A percentile compares a stretch with the other conserved stretches of the same genome.
phyloP scores from a whole-genome alignment of 2,329 filamentous ascomycete species.

The Trichoderma sp. region DNA sequence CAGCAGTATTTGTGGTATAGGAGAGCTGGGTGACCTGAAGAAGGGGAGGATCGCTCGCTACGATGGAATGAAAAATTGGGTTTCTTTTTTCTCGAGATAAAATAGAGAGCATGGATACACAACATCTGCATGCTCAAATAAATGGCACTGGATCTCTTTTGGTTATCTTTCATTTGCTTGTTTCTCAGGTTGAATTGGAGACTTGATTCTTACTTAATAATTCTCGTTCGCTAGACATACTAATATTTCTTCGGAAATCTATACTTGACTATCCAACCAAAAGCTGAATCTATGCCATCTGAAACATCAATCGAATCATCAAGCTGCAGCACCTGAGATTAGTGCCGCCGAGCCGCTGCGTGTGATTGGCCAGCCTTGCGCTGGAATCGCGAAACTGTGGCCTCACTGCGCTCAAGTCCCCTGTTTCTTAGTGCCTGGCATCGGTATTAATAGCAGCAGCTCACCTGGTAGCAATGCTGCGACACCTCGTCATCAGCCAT shows the following conservation, averaged over 20 bases:
- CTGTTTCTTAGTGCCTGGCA: neutral
- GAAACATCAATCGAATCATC: neutral
- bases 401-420: conserved; percentile 11
- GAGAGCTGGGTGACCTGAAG: neutral
- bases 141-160: neutral
- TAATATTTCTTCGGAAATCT: neutral
- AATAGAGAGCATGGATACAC: neutral
- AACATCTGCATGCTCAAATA: neutral
- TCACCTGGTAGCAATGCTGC: neutral
- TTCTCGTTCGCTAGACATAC: neutral
- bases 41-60: neutral
- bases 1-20: neutral
- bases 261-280: neutral
- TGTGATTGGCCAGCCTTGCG: conserved; percentile 20
- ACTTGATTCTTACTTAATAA: neutral
- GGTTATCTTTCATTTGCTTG: neutral
- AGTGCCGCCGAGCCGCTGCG: neutral
- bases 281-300: neutral
- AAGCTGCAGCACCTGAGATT: neutral
- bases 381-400: conserved; percentile 11
- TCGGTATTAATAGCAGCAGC: neutral
- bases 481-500: conserved; percentile 12
- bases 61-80: neutral
- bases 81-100: neutral
- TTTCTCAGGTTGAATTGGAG: neutral